These are phyloP conservation scores for Mycoemilia scoparia DNA, from an alignment of 192 early-diverging fungal species.

Conservation along the genomic window DNA sequence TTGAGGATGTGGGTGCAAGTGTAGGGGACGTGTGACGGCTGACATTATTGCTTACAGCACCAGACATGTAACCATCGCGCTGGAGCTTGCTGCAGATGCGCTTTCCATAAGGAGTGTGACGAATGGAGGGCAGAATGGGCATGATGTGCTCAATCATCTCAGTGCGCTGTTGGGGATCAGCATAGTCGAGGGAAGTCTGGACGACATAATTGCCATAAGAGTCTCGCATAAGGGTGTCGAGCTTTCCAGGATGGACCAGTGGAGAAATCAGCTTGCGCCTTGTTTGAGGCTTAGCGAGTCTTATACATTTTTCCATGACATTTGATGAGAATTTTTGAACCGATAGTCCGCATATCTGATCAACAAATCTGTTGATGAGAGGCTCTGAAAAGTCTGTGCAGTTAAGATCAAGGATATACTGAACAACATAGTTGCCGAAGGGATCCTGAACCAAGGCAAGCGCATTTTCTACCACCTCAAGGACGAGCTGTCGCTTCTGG, in stretches of 20 bases:
- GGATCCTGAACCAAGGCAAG: conserved; percentile 70
- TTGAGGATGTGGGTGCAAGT: too few relatives aligned
- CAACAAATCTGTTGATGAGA: conserved; percentile 54
- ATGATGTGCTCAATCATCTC: conserved; percentile 64
- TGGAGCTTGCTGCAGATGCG: conserved; percentile 69
- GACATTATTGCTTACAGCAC: conserved; percentile 19
- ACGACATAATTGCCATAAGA: conserved; percentile 85
- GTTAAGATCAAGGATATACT: conserved; percentile 71
- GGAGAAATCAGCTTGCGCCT: conserved; percentile 53
- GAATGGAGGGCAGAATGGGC: conserved; percentile 59
- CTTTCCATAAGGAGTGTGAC: conserved; percentile 77
- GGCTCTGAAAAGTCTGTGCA: conserved; percentile 46
- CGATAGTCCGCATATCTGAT: conserved; percentile 53
- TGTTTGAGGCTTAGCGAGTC: conserved; percentile 51
- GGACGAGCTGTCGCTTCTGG: conserved; percentile 60
- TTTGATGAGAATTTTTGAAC: conserved; percentile 86
- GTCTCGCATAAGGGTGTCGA: conserved; percentile 68
- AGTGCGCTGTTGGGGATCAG: conserved; percentile 46
- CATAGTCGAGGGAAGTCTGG: conserved; percentile 72
- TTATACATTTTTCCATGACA: conserved; percentile 87
- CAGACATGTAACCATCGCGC: conserved; percentile 28
- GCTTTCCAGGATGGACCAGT: conserved; percentile 46
- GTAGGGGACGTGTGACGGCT: conserved; percentile 27
- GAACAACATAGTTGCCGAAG: conserved; percentile 86
- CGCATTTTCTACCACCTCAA: conserved; percentile 53